Evolutionary conservation across 2,329 filamentous ascomycete genomes (phyloP).

Genomic region (Cordyceps sp.): DNA sequence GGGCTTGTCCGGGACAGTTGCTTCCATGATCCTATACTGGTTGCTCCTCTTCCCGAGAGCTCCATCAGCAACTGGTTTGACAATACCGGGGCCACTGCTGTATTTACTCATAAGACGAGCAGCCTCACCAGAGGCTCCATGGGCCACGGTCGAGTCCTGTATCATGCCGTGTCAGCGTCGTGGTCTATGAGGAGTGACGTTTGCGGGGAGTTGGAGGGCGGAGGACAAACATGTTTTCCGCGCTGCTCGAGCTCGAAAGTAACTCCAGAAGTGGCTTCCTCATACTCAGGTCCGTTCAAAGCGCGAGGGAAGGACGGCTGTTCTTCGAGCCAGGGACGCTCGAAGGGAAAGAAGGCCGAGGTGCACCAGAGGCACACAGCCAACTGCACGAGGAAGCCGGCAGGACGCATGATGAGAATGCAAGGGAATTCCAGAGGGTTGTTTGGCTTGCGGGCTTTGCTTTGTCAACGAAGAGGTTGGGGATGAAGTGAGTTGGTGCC

Average conservation of each 20-base stretch:
- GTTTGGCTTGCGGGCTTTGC: no score
- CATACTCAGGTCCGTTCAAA: conserved; percentile 1
- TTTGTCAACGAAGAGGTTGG: no score
- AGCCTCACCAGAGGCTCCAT: conserved; percentile 16
- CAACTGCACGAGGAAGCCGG: conserved; percentile 24
- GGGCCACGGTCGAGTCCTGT: conserved; percentile 15
- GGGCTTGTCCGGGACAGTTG: conserved; percentile 24
- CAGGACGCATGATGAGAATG: conserved; percentile 19
- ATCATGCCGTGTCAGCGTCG: neutral
- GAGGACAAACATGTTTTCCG: conserved; percentile 4
- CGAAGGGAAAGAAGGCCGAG: conserved; percentile 31
- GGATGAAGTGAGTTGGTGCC: no score
- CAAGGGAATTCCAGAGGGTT: neutral
- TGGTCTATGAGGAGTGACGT: no score
- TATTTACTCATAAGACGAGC: conserved; percentile 22
- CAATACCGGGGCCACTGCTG: conserved; percentile 1
- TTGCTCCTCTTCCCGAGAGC: conserved; percentile 22
- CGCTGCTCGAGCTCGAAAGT: conserved; percentile 25
- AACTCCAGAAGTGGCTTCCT: conserved; percentile 6
- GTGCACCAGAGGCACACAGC: conserved; percentile 27
- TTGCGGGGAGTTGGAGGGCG: neutral
- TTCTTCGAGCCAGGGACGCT: conserved; percentile 18
- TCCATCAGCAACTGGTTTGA: neutral
- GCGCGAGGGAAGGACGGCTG: no score
- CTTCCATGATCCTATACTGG: conserved; percentile 28